Evolutionary conservation across 495 filamentous ascomycete species (phyloP).

Genomic region (Lasiosphaeria ovina): DNA sequence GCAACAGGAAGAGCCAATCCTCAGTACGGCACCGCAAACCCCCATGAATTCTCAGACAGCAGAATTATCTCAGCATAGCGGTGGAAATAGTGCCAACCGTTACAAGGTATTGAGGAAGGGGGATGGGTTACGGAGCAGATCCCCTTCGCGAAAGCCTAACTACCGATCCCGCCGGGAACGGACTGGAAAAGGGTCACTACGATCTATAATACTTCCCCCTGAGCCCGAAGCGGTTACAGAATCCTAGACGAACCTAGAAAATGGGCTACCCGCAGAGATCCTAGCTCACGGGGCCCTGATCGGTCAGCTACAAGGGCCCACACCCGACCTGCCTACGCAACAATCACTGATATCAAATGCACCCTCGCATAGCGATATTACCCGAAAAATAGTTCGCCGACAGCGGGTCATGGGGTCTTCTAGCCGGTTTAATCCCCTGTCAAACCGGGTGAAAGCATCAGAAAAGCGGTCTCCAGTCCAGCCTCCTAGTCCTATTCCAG

Average conservation of each 20-base stretch:
- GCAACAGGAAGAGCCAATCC: slow-evolving; percentile 6
- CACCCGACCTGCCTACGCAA: slow-evolving; percentile 1
- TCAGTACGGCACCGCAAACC: slow-evolving; percentile 3
- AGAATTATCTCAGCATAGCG: not conserved
- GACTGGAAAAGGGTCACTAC: not conserved
- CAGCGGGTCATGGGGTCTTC: slow-evolving; percentile 1
- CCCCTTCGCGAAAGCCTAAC: slow-evolving; percentile 1
- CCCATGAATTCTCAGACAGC: slow-evolving; percentile 4
- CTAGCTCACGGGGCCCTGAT: not conserved
- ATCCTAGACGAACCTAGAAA: not conserved
- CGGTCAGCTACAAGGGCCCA: not conserved
- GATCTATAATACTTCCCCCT: not conserved
- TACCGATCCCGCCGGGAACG: not conserved
- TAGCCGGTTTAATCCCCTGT: not conserved
- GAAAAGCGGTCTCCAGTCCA: slow-evolving; percentile 5
- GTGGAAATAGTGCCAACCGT: slow-evolving; percentile 3
- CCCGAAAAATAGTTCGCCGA: slow-evolving; percentile 1
- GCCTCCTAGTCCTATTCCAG: slow-evolving; percentile 6
- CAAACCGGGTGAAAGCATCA: not conserved
- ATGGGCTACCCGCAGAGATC: not conserved
- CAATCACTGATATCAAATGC: slow-evolving; percentile 6
- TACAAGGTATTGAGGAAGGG: slow-evolving; percentile 3
- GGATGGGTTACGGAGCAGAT: slow-evolving; percentile 3
- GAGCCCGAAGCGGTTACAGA: not conserved
- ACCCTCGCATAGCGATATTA: slow-evolving; percentile 3